Evolutionary conservation across 306 rosid genomes (phyloP).

Genomic region (Cucumis cinereus): DNA sequence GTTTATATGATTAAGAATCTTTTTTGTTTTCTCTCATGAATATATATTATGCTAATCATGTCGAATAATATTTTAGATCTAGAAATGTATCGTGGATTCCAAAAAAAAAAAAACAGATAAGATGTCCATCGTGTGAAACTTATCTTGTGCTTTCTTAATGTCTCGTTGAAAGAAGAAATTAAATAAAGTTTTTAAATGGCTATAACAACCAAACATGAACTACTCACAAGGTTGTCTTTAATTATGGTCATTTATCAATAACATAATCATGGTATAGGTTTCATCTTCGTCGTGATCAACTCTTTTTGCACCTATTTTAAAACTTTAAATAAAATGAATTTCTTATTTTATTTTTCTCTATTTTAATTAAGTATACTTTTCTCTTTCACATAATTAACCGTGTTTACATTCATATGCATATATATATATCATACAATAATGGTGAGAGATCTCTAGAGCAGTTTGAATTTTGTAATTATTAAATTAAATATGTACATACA

Average conservation of each 20-base stretch:
- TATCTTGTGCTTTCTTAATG: neutral
- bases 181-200: neutral
- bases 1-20: too few species aligned
- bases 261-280: neutral
- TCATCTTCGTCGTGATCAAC: neutral
- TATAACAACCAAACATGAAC: neutral
- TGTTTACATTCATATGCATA: neutral
- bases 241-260: neutral
- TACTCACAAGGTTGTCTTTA: neutral
- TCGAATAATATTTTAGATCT: too few species aligned
- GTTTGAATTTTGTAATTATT: too few species aligned
- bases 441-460: too few species aligned
- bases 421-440: neutral
- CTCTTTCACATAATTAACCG: too few species aligned
- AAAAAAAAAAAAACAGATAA: too few species aligned
- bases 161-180: neutral
- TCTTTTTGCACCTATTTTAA: neutral
- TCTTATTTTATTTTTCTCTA: neutral
- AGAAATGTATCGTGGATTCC: too few species aligned
- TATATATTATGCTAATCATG: too few species aligned
- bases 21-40: too few species aligned
- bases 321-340: neutral
- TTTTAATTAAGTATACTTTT: too few species aligned
- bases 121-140: too few species aligned
- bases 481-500: too few species aligned